Percentiles rank a stretch among this genome's conserved stretches.
These are phyloP conservation scores for Sphaerobolus stellatus DNA, from an alignment of 1,284 basidiomycete species.

Conservation along the genomic window DNA sequence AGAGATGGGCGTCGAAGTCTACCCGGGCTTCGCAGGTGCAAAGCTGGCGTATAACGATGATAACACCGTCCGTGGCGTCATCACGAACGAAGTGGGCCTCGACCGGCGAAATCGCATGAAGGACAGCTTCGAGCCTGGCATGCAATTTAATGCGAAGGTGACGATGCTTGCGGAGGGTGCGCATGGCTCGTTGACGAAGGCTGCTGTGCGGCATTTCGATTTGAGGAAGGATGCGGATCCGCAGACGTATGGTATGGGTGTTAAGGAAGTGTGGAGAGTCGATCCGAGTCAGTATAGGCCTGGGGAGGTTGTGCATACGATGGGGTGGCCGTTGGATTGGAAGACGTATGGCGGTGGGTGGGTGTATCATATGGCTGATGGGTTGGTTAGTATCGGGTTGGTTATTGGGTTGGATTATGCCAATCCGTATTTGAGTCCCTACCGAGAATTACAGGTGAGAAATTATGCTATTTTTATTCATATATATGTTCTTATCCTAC, in stretches of 20 bases:
- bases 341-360: conserved; percentile 93
- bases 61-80: conserved; percentile 78
- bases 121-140: conserved; percentile 92
- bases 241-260: conserved; percentile 95
- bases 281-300: conserved; percentile 74
- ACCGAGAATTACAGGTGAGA: conserved; percentile 86
- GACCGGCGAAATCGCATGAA: conserved; percentile 80
- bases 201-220: conserved; percentile 76
- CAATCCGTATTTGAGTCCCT: conserved; percentile 93
- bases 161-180: conserved; percentile 97
- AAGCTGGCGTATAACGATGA: conserved; percentile 74
- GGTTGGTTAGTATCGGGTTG: conserved; percentile 87
- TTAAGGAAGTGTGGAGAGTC: conserved; percentile 98
- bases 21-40: conserved; percentile 95
- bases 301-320: conserved; percentile 88
- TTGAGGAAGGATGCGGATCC: conserved; percentile 80
- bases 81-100: conserved; percentile 94
- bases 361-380: conserved; percentile 95
- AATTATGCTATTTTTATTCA: not conserved
- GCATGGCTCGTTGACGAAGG: conserved; percentile 89
- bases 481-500: conserved; percentile 12
- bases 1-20: conserved; percentile 92
- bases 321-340: conserved; percentile 90
- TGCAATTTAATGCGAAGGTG: conserved; percentile 94
- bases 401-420: conserved; percentile 94